These are phyloP conservation scores for Pythium sp. DNA, from an alignment of 352 stramenopile species.

Conservation along the genomic window DNA sequence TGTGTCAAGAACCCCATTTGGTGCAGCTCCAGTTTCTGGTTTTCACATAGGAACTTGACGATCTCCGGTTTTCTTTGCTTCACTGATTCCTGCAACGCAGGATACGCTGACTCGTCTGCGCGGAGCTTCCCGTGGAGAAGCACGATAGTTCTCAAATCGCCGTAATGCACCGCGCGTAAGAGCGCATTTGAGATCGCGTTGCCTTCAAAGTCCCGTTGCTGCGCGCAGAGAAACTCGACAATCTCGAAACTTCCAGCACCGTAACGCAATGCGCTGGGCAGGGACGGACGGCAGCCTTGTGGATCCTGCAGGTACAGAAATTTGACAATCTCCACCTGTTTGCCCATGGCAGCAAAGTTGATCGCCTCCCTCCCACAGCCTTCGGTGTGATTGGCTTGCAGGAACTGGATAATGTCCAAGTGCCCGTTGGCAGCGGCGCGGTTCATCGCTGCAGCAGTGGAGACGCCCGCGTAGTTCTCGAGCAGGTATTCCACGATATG, in stretches of 20 bases:
- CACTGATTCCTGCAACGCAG: neutral
- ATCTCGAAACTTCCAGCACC: neutral
- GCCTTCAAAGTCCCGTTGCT: neutral
- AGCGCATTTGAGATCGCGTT: neutral
- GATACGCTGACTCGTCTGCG: neutral
- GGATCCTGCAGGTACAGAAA: neutral
- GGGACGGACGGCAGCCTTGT: neutral
- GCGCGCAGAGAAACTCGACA: neutral
- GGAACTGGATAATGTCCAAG: neutral
- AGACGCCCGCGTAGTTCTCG: neutral
- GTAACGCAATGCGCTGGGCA: neutral
- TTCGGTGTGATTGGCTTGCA: neutral
- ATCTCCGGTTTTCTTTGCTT: neutral
- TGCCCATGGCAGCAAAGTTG: neutral
- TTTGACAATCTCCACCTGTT: neutral
- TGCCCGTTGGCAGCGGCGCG: neutral
- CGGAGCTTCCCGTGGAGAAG: neutral
- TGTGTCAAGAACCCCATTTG: too few relatives aligned
- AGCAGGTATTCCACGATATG: neutral
- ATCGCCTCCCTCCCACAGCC: neutral
- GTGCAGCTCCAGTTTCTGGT: too few relatives aligned
- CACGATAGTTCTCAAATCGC: neutral
- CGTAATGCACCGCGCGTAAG: neutral
- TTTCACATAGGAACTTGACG: neutral
- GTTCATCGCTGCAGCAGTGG: neutral